These are phyloP conservation scores for Papilionanthe hybrid DNA, from an alignment of 116 monocot genomes.

Conservation along the genomic window DNA sequence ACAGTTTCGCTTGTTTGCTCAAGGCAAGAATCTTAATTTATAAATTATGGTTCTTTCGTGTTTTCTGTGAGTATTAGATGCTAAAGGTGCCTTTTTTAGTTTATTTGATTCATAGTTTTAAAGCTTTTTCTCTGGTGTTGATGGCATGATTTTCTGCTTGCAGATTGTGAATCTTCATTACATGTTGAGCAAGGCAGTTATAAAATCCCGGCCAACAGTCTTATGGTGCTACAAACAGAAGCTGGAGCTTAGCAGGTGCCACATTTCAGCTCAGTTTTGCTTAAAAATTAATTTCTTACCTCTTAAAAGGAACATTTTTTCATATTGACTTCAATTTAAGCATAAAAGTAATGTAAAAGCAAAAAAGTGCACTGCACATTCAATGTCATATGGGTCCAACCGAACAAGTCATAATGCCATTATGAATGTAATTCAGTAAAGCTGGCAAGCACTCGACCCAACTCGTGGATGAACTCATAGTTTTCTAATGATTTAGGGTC, in stretches of 20 bases:
- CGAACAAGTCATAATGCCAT: no score
- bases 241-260: conserved; percentile 88
- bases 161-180: conserved; percentile 77
- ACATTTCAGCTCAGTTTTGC: neutral
- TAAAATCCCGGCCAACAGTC: conserved; percentile 62
- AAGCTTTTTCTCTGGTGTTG: neutral
- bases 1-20: no score
- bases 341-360: neutral
- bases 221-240: conserved; percentile 93
- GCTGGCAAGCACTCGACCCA: no score
- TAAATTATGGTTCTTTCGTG: neutral
- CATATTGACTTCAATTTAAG: neutral
- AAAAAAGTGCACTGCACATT: neutral
- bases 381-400: no score
- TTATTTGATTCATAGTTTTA: neutral
- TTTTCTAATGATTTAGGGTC: no score
- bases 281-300: no score
- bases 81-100: neutral
- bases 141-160: neutral
- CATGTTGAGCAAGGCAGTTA: conserved; percentile 54
- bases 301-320: neutral
- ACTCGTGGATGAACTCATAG: no score
- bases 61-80: neutral
- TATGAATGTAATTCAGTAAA: no score
- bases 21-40: neutral